phyloP scores from a whole-genome alignment of 2,329 filamentous ascomycete genomes.

The Trichoderma atroviride region DNA sequence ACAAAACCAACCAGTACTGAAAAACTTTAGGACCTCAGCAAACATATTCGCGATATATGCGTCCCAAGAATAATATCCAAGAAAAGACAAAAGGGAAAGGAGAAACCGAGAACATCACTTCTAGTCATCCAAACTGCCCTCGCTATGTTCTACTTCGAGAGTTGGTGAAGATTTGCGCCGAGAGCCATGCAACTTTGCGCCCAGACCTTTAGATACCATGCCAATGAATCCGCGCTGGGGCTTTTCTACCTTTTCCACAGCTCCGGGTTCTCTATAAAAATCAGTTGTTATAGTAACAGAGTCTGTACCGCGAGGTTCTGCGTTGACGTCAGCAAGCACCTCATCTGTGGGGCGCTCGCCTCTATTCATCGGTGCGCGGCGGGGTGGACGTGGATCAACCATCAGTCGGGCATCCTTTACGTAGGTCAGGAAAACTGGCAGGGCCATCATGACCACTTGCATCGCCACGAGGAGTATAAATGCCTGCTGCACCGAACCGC shows the following conservation, averaged over 20 bases:
- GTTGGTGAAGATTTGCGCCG: conserved; percentile 39
- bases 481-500: conserved; percentile 63
- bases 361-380: conserved; percentile 29
- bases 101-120: neutral
- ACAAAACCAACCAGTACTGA: conserved; percentile 1
- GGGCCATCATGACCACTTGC: conserved; percentile 50
- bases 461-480: conserved; percentile 65
- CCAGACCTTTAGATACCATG: conserved; percentile 34
- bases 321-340: conserved; percentile 26
- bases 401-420: conserved; percentile 51
- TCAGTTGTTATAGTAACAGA: conserved; percentile 13
- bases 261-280: conserved; percentile 14
- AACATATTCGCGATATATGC: conserved; percentile 9
- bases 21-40: neutral
- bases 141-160: conserved; percentile 36
- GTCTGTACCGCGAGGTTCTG: conserved; percentile 6
- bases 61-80: conserved; percentile 22
- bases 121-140: conserved; percentile 32
- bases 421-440: conserved; percentile 53
- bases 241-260: conserved; percentile 32
- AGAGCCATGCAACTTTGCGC: conserved; percentile 34
- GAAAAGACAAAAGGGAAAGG: neutral
- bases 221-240: conserved; percentile 31
- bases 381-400: conserved; percentile 41
- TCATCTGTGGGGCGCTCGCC: conserved; percentile 30